Evolutionary conservation across 2,329 filamentous ascomycete species (phyloP).

Genomic region (Aspergillus viridinutans): DNA sequence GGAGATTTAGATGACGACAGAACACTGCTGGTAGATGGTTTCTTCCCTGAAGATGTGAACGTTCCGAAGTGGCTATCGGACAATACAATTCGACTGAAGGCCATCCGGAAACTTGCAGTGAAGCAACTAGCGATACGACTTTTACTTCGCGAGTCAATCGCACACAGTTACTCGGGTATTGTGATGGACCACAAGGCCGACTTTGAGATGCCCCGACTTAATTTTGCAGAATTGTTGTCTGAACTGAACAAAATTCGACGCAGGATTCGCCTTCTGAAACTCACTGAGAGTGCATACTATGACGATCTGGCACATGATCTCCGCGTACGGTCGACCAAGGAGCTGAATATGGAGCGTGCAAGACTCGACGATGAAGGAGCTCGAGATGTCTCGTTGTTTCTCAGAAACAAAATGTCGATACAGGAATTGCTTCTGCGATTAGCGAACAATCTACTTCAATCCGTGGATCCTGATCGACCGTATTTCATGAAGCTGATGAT

Average conservation of each 20-base stretch:
- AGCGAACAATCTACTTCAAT: slow-evolving; percentile 32
- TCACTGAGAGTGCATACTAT: slow-evolving; percentile 19
- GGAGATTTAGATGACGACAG: slow-evolving; percentile 2
- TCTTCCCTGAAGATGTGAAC: slow-evolving; percentile 18
- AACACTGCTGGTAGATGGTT: slow-evolving; percentile 9
- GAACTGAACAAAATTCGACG: slow-evolving; percentile 31
- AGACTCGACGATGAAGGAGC: slow-evolving; percentile 27
- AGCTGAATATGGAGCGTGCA: slow-evolving; percentile 13
- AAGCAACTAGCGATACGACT: slow-evolving; percentile 38
- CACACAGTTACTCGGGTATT: slow-evolving; percentile 35
- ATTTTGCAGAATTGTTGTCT: slow-evolving; percentile 28
- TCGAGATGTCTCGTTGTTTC: slow-evolving; percentile 26
- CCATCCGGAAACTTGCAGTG: slow-evolving; percentile 36
- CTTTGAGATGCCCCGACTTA: slow-evolving; percentile 24
- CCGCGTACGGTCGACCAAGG: slow-evolving; percentile 14
- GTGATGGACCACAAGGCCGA: slow-evolving; percentile 29
- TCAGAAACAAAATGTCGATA: slow-evolving; percentile 27
- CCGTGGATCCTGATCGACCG: slow-evolving; percentile 35
- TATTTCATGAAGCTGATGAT: slow-evolving; percentile 32
- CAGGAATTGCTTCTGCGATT: slow-evolving; percentile 34
- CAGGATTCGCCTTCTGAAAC: slow-evolving; percentile 30
- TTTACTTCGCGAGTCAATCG: slow-evolving; percentile 36
- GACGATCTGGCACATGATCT: slow-evolving; percentile 31
- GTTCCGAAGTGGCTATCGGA: slow-evolving; percentile 25
- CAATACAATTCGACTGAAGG: slow-evolving; percentile 31